A percentile compares a stretch with the other conserved stretches of the same genome.
phyloP scores from a whole-genome alignment of 257 asterid genomes.

The Solanum lycopersicoides region DNA sequence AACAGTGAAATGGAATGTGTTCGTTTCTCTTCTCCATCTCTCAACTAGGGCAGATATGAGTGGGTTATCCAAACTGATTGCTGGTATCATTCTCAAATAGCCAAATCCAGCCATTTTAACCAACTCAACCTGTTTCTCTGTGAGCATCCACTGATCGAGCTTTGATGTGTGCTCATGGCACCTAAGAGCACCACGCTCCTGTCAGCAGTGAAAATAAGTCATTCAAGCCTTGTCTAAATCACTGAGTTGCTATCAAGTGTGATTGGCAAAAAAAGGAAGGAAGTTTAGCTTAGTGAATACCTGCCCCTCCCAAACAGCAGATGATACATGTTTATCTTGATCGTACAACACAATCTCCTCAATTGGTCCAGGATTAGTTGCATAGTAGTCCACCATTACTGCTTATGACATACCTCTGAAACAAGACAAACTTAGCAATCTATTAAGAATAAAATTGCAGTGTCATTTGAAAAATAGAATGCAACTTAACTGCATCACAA shows the following conservation, averaged over 20 bases:
- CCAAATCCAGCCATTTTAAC: slow-evolving; percentile 82
- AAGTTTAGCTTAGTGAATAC: slow-evolving; percentile 19
- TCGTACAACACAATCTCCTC: slow-evolving; percentile 75
- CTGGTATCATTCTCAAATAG: slow-evolving; percentile 63
- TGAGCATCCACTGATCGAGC: slow-evolving; percentile 92
- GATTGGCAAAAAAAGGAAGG: neutral
- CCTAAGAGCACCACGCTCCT: slow-evolving; percentile 95
- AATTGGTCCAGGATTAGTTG: slow-evolving; percentile 77
- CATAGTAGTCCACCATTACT: slow-evolving; percentile 44
- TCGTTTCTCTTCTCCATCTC: slow-evolving; percentile 96
- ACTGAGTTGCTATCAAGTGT: neutral
- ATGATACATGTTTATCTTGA: slow-evolving; percentile 93
- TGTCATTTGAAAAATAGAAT: neutral
- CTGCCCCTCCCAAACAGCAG: slow-evolving; percentile 98
- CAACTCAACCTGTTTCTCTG: slow-evolving; percentile 48
- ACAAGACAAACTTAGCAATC: neutral
- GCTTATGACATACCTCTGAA: neutral
- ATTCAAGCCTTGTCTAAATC: neutral
- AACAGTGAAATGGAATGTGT: slow-evolving; percentile 79
- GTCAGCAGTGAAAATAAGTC: slow-evolving; percentile 10
- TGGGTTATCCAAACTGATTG: slow-evolving; percentile 78
- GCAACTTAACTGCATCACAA: neutral
- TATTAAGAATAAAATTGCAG: neutral
- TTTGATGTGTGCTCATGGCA: slow-evolving; percentile 98
- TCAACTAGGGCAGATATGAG: slow-evolving; percentile 92